Conservation (phyloP, 2,329 filamentous ascomycete genomes). For the Aaosphaeria pasadenensis region DNA sequence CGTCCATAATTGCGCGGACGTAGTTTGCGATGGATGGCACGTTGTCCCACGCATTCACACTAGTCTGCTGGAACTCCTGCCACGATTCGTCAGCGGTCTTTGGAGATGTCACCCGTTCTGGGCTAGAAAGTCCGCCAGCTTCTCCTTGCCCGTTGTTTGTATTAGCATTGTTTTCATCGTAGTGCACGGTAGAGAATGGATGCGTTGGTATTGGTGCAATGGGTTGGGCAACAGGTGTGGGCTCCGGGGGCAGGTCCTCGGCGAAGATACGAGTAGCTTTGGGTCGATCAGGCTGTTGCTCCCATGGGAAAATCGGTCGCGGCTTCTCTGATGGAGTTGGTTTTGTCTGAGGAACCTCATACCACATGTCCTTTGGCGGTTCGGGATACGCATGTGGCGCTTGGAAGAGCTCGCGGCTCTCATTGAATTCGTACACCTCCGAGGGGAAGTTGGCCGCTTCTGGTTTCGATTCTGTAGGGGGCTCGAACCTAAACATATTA, state of each 20-base stretch:
- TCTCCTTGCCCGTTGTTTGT: constrained; percentile 3
- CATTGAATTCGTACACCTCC: constrained; percentile 79
- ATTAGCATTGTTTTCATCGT: constrained; percentile 11
- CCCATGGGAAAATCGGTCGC: constrained; percentile 87
- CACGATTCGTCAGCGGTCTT: constrained; percentile 57
- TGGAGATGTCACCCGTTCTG: constrained; percentile 16
- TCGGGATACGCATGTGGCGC: constrained; percentile 76
- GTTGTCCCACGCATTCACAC: constrained; percentile 84
- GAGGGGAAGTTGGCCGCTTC: constrained; percentile 83
- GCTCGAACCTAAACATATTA: constrained; percentile 34
- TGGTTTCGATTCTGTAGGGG: constrained; percentile 66
- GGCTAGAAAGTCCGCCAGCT: constrained; percentile 11
- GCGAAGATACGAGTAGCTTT: constrained; percentile 65
- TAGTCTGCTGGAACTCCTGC: constrained; percentile 66
- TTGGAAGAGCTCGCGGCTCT: constrained; percentile 70
- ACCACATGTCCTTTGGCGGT: constrained; percentile 85
- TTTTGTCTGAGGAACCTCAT: constrained; percentile 65
- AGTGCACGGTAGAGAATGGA: constrained; percentile 29
- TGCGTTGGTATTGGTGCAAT: constrained; percentile 16
- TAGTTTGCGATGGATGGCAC: constrained; percentile 85
- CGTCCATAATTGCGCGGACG: constrained; percentile 65
- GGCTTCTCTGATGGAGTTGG: constrained; percentile 59
- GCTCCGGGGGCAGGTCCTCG: constrained; percentile 47
- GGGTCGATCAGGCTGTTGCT: constrained; percentile 62
- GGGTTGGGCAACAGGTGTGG: constrained; percentile 39